These are phyloP conservation scores for Periconia macrospinosa DNA, from an alignment of 2,329 filamentous ascomycete species.

Conservation along the genomic window DNA sequence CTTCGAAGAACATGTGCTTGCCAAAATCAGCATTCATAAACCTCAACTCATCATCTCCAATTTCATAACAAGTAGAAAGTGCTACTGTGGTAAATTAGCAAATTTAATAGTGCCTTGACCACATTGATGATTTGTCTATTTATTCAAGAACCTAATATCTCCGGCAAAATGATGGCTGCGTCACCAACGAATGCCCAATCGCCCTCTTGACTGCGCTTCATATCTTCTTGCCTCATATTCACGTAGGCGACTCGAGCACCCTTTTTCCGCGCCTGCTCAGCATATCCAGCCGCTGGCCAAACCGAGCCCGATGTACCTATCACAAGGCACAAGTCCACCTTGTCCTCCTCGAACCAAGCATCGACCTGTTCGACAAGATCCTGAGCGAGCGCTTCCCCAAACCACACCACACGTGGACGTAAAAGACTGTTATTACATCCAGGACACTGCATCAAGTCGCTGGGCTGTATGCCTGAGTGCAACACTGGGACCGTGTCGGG, in stretches of 20 bases:
- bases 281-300: conserved; percentile 5
- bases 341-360: not conserved
- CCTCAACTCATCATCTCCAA: too few species aligned
- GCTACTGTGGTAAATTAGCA: too few species aligned
- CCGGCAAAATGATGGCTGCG: not conserved
- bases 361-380: not conserved
- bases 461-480: not conserved
- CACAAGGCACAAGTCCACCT: conserved; percentile 4
- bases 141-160: not conserved
- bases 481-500: not conserved
- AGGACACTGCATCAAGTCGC: conserved; percentile 4
- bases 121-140: not conserved
- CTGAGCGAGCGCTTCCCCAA: conserved; percentile 1
- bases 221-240: conserved; percentile 1
- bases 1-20: too few species aligned
- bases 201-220: not conserved
- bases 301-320: conserved; percentile 5
- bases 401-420: conserved; percentile 4
- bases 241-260: conserved; percentile 5
- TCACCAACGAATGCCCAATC: conserved; percentile 6
- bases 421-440: conserved; percentile 2
- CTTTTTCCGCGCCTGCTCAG: conserved; percentile 1
- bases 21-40: too few species aligned
- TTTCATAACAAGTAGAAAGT: too few species aligned
- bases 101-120: too few species aligned